phyloP scores from a whole-genome alignment of 2,329 filamentous ascomycete species.

The Aplosporella prunicola region DNA sequence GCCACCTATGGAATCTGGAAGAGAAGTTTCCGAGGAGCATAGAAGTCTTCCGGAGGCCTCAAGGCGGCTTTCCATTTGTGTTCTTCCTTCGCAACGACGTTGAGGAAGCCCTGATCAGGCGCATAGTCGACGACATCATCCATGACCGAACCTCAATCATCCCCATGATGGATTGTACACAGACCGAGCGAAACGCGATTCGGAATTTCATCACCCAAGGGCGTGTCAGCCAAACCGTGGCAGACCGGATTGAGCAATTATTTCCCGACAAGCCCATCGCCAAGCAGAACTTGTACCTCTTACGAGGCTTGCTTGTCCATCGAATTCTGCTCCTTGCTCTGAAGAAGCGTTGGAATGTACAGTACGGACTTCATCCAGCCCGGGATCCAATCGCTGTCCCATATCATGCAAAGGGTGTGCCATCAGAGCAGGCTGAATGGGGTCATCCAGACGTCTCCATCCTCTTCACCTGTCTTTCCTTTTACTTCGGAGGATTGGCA shows the following conservation, averaged over 20 bases:
- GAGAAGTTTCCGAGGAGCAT: constrained; percentile 37
- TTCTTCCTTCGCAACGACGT: constrained; percentile 43
- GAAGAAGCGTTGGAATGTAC: constrained; percentile 58
- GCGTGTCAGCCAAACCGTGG: constrained; percentile 13
- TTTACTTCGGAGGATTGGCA: constrained; percentile 52
- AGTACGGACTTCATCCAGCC: constrained; percentile 39
- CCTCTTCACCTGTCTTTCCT: constrained; percentile 40
- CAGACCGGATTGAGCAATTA: constrained; percentile 16
- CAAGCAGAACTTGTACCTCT: constrained; percentile 40
- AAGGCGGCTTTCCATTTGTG: constrained; percentile 42
- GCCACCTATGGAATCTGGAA: constrained; percentile 26
- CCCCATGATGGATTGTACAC: constrained; percentile 20
- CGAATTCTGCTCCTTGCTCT: constrained; percentile 50
- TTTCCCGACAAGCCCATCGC: constrained; percentile 33
- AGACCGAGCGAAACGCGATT: constrained; percentile 20
- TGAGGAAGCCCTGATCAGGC: constrained; percentile 20
- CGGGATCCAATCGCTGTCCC: constrained; percentile 57
- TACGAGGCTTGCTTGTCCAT: constrained; percentile 55
- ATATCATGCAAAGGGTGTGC: constrained; percentile 35
- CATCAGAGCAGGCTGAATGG: constrained; percentile 53
- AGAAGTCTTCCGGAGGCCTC: constrained; percentile 35
- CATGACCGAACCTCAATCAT: constrained; percentile 19
- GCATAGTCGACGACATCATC: constrained; percentile 25
- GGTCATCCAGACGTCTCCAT: constrained; percentile 54
- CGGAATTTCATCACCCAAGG: constrained; percentile 24